Base-by-base conservation (phyloP, 495 filamentous ascomycete species). In the Immersiella caudata region DNA sequence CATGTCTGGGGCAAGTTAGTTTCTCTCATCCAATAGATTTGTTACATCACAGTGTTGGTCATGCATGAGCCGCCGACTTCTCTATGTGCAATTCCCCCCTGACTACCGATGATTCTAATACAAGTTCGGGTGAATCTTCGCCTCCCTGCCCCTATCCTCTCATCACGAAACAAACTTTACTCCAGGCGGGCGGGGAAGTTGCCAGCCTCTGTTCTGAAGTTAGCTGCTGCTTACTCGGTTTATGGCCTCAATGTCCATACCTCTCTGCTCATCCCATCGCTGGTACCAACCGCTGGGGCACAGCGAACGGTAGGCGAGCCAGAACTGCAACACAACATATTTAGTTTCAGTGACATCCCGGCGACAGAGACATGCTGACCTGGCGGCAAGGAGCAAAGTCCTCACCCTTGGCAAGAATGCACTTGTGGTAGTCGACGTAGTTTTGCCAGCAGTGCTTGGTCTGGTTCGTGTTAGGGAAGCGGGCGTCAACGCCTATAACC, bases 341-440 rank as follows among this genome's bases (percentile, higher is more conserved):
- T 73, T 68, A 69, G 57, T 29, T 49, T 51, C 22, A 33, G 6
- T 54, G 18, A 60, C 16, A 11, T n/a, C 29, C 54, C 18, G 8
- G 20, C 50, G 58, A 67, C 27, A 29, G 56, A 73, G 60, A 89
- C 5, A 49, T 12, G 58, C 74, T 73, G 50, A 96, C 94, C 87
- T 99, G 96, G 77, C 89, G 90, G 90, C 96, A 99, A 59, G 96
- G 96, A 69, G 91, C 88, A 80, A 98, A 99, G 78, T 98, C 96
- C 84, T 99, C 96, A 80, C 96, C 96, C 88, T 98, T 98, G 79
- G 94, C 94, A 78, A 91, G 83, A 80, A 96, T 90, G 84, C 96
- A 99, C 87, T 98, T 99, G 89, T 99, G 89, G 87, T 99, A 98
- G 83, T 99, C 96, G 85, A 99, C 96, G 83, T 99, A 99, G 86